Percentiles rank a stretch among this genome's conserved stretches.
phyloP scores from a whole-genome alignment of 2,329 filamentous ascomycete genomes.

The Aureobasidium pullulans region DNA sequence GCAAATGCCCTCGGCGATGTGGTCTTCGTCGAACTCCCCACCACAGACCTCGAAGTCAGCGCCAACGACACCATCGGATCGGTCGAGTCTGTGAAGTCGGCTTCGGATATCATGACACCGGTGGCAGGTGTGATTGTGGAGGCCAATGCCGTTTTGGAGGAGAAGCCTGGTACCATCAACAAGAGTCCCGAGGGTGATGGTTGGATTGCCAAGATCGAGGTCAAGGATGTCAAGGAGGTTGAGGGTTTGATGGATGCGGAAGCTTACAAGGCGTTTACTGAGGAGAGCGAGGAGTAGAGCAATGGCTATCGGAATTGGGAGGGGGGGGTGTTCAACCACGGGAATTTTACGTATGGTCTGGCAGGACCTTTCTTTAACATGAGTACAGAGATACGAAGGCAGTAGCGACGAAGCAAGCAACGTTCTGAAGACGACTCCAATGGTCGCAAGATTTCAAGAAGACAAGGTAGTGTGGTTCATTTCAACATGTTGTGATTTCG shows the following conservation, averaged over 20 bases:
- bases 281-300: conserved; percentile 30
- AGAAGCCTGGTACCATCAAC: conserved; percentile 84
- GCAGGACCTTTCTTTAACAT: not conserved
- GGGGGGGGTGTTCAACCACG: not conserved
- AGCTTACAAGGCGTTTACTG: conserved; percentile 70
- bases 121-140: conserved; percentile 68
- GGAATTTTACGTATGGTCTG: not conserved
- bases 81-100: conserved; percentile 96
- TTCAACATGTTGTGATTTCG: not conserved
- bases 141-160: conserved; percentile 68
- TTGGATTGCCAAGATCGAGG: conserved; percentile 85
- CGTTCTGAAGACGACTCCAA: too few relatives aligned
- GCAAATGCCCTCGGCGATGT: conserved; percentile 90
- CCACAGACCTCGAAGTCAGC: conserved; percentile 57
- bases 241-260: conserved; percentile 69
- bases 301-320: not conserved
- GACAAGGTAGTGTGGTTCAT: too few relatives aligned
- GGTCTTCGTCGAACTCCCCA: conserved; percentile 91
- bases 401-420: too few relatives aligned
- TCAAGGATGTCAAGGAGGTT: conserved; percentile 62
- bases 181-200: conserved; percentile 81
- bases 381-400: not conserved
- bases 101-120: conserved; percentile 93
- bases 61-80: conserved; percentile 83
- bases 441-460: too few relatives aligned